Evolutionary conservation across 2,329 filamentous ascomycete genomes (phyloP), one percentile per base, ranked within the genome.

Genomic region (Phialophora expanda): DNA sequence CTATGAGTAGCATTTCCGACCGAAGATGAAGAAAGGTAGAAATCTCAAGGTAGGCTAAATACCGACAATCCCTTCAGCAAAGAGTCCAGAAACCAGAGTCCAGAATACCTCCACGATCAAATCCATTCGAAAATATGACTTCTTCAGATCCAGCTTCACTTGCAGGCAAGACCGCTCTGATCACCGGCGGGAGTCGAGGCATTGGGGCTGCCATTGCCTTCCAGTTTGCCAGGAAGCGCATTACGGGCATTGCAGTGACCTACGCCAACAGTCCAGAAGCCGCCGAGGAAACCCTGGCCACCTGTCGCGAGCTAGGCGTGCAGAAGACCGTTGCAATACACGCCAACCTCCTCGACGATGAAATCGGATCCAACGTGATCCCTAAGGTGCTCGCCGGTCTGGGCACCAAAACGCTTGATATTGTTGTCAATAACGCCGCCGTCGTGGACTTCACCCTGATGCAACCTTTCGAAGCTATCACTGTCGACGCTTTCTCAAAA

Each of bases 201-300:
- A 64, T 74, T 55, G 72, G 72, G 1, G 64, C 60, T 7, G 60
- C 41, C 9, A 64, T 66, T 28, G 61, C 64, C 20, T 17, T 59
- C 26, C 46, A 66, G 26, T 55, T 66, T 26, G 64, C 64, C 2
- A 57, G 41, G 14, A 58, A 50, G n/a, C 54, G 53, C 38, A 64
- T 59, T 9, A 34, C 44, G 6, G 30, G 26, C 24, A 30, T 66
- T 17, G 64, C 64, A 2, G 62, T 66, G 26, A 66, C 64, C 14
- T 66, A 66, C 34, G 51, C 41, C 4, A 53, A 34, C 26, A 66
- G 62, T 28, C 17, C 56, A 4, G 24, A 41, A 14, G 64, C 64
- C 12, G 59, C 64, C n/a, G 51, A 66, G 28, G 34, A 28, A 20
- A 32, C 34, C 2, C 51, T 66, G 1, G 28, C 51, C 26, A 55